Base-by-base conservation (phyloP, 768 basidiomycete genomes). In the Lenzites betulinus region DNA sequence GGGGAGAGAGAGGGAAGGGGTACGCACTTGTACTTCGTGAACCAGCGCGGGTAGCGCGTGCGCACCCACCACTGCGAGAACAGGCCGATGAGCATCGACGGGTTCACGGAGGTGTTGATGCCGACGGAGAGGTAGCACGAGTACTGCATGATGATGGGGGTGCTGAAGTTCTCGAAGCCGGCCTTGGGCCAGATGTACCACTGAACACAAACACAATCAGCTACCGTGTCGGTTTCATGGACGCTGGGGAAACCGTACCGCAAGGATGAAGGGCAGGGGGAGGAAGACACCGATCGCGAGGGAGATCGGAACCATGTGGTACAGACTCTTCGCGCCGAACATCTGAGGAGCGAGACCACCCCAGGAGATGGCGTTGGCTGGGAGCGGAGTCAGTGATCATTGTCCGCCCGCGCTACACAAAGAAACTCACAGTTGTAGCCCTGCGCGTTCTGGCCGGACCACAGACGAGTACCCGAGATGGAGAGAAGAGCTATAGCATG, bases 31-130 rank as follows among this genome's bases (percentile, higher is more conserved):
- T 69, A 71, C 67, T 76, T 76, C 48, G 73, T 74, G 71, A 77
- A 77, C 72, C 72, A 73, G 55, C 75, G 66, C 48, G 76, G 75
- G 67, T 74, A 73, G 54, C 68, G 71, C 51, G 66, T 74, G 51
- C 77, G 69, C 26, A 76, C 69, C 62, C 77, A 82, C 67, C 74
- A 81, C 62, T 80, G 80, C 13, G 79, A 81, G 64, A 81, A 77
- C 25, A 80, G 69, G 47, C 77, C 79, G 26, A 81, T 64, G n/a
- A 67, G 66, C 71, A 82, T 80, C 1, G 77, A 73, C 35, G 69
- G 69, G 66, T 82, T 79, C 23, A 82, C 75, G 8, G 77, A 80
- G 12, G 78, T 80, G 74, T 86, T 86, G 70, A 86, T 82, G 16
- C 84, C 84, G 54, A 82, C 82, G 58, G 78, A 77, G 51, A 84